Percentiles rank a stretch among this genome's conserved stretches.
Conservation (phyloP, 129 eudicot species). For the Apium graveolens region DNA sequence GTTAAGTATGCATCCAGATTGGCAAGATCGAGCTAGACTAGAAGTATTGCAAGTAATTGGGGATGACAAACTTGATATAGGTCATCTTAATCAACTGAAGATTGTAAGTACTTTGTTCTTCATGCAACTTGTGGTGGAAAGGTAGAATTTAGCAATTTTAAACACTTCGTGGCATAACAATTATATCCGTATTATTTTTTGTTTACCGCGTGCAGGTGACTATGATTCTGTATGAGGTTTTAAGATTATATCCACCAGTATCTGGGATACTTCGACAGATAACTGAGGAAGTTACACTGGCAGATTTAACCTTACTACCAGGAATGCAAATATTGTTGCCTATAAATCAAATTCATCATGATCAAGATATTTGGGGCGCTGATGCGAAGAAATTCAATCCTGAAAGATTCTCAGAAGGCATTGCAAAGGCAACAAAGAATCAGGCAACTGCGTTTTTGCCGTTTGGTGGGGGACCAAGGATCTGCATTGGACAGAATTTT, state of each 20-base stretch:
- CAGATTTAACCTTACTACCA: background rate
- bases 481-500: too few relatives aligned
- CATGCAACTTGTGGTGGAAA: background rate
- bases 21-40: constrained; percentile 36
- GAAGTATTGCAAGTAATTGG: constrained; percentile 27
- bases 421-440: background rate
- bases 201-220: background rate
- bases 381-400: constrained; percentile 10
- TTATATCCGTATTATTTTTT: background rate
- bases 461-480: too few relatives aligned
- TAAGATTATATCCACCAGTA: constrained; percentile 9
- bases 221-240: constrained; percentile 5
- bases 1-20: constrained; percentile 24
- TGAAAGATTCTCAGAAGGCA: too few relatives aligned
- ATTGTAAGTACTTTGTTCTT: constrained; percentile 17
- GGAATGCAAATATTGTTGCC: background rate
- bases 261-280: background rate
- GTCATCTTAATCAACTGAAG: constrained; percentile 20
- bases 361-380: constrained; percentile 4
- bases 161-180: background rate
- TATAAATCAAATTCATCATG: background rate
- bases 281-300: background rate
- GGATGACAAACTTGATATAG: constrained; percentile 12
- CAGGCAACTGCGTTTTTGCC: background rate
- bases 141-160: background rate